Evolutionary conservation across 768 basidiomycete genomes (phyloP).

Genomic region (Leccinum aurantiacum): DNA sequence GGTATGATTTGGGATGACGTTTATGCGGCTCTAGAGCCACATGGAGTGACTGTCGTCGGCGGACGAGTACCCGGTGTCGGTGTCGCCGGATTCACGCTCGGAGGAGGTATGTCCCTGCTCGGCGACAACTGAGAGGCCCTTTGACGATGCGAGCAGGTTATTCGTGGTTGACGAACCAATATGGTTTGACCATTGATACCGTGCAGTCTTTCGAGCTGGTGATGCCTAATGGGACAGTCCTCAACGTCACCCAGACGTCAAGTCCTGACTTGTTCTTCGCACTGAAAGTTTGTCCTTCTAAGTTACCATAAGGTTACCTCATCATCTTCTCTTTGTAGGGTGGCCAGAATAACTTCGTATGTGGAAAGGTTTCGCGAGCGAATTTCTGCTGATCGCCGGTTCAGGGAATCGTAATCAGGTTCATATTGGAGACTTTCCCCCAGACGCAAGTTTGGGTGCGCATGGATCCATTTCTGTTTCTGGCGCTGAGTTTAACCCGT

Average conservation of each 20-base stretch:
- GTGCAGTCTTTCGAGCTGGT: conserved; percentile 58
- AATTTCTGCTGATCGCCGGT: neutral
- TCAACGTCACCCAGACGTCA: conserved; percentile 31
- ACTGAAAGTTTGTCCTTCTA: neutral
- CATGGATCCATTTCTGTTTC: neutral
- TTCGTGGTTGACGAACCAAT: conserved; percentile 56
- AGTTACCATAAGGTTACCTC: neutral
- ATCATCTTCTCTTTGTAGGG: neutral
- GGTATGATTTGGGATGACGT: neutral
- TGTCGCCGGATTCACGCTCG: neutral
- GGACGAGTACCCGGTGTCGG: neutral
- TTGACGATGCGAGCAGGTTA: conserved; percentile 5
- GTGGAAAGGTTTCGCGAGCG: neutral
- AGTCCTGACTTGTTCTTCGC: conserved; percentile 43
- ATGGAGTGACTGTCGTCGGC: neutral
- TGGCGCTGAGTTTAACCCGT: neutral
- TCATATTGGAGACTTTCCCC: neutral
- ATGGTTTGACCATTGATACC: conserved; percentile 56
- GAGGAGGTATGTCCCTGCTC: neutral
- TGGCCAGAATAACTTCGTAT: neutral
- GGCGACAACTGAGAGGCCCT: neutral
- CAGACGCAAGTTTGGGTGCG: neutral
- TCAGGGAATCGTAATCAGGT: neutral
- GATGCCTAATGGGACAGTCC: conserved; percentile 42
- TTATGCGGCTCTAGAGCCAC: neutral